These are phyloP conservation scores for Xylaria polymorpha DNA, from an alignment of 2,329 filamentous ascomycete species.

Conservation along the genomic window DNA sequence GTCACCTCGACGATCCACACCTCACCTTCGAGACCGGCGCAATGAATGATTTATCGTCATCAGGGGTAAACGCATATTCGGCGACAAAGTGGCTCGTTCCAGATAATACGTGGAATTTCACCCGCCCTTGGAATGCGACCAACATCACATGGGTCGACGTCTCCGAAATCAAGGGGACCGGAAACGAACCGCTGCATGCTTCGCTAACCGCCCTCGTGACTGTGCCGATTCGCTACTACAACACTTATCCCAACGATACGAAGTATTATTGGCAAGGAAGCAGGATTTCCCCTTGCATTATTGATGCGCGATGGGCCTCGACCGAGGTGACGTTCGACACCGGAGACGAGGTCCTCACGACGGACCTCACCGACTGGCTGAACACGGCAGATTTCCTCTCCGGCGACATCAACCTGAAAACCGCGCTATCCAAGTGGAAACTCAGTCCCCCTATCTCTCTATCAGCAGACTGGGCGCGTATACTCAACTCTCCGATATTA, in stretches of 20 bases:
- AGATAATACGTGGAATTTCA: constrained; percentile 16
- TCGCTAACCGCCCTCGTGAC: constrained; percentile 26
- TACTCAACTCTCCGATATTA: neutral
- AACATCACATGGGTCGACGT: constrained; percentile 27
- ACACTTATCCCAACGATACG: neutral
- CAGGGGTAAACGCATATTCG: constrained; percentile 6
- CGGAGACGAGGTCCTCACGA: neutral
- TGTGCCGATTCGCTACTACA: neutral
- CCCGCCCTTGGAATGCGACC: constrained; percentile 3
- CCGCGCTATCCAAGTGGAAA: constrained; percentile 1
- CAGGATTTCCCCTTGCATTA: constrained; percentile 13
- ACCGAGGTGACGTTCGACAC: constrained; percentile 27
- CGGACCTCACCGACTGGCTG: constrained; percentile 28
- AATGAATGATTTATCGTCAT: constrained; percentile 21
- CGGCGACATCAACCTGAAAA: neutral
- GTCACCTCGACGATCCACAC: neutral
- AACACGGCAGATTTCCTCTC: neutral
- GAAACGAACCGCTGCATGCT: constrained; percentile 10
- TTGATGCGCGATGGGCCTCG: constrained; percentile 33
- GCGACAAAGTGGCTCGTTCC: constrained; percentile 21
- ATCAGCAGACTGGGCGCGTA: constrained; percentile 14
- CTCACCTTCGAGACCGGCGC: constrained; percentile 26
- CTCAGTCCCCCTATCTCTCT: constrained; percentile 24
- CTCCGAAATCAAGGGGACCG: constrained; percentile 1
- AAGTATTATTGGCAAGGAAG: constrained; percentile 5